These are phyloP conservation scores for Diplodia intermedia DNA, from an alignment of 2,329 filamentous ascomycete genomes.

Conservation along the genomic window DNA sequence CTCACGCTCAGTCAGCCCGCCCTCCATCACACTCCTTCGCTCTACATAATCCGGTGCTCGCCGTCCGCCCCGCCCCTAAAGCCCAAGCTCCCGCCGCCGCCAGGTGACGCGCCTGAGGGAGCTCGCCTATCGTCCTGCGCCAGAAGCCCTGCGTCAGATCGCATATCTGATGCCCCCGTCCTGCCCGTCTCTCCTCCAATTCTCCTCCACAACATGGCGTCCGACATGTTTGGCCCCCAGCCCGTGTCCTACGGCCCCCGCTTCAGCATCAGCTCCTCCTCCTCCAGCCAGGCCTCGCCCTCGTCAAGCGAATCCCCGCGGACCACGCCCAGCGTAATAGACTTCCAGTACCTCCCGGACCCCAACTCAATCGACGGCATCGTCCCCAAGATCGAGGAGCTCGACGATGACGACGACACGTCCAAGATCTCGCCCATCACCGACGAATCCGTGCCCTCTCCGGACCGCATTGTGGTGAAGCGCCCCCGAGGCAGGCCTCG, in stretches of 20 bases:
- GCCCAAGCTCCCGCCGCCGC: slow-evolving; percentile 7
- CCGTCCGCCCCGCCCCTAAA: slow-evolving; percentile 5
- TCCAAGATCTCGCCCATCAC: slow-evolving; percentile 45
- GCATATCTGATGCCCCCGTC: neutral
- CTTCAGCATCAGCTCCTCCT: slow-evolving; percentile 50
- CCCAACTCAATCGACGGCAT: slow-evolving; percentile 46
- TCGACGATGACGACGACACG: slow-evolving; percentile 54
- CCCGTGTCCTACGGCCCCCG: slow-evolving; percentile 38
- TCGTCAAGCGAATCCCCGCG: slow-evolving; percentile 51
- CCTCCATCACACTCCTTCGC: slow-evolving; percentile 6
- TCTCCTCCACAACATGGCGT: slow-evolving; percentile 44
- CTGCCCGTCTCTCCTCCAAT: slow-evolving; percentile 7
- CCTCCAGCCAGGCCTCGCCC: slow-evolving; percentile 50
- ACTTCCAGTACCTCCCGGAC: slow-evolving; percentile 42
- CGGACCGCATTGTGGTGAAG: slow-evolving; percentile 46
- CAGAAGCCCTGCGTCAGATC: neutral
- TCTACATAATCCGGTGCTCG: slow-evolving; percentile 22
- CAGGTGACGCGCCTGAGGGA: slow-evolving; percentile 18
- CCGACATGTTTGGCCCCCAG: slow-evolving; percentile 46
- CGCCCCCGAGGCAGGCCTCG: slow-evolving; percentile 74
- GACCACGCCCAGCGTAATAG: slow-evolving; percentile 40
- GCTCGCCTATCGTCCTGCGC: neutral
- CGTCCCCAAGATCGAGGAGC: slow-evolving; percentile 62
- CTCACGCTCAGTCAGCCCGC: slow-evolving; percentile 31
- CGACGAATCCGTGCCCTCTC: slow-evolving; percentile 44